These are phyloP conservation scores for Hemerocallis citrina DNA, from an alignment of 106 monocot genomes.

Conservation along the genomic window DNA sequence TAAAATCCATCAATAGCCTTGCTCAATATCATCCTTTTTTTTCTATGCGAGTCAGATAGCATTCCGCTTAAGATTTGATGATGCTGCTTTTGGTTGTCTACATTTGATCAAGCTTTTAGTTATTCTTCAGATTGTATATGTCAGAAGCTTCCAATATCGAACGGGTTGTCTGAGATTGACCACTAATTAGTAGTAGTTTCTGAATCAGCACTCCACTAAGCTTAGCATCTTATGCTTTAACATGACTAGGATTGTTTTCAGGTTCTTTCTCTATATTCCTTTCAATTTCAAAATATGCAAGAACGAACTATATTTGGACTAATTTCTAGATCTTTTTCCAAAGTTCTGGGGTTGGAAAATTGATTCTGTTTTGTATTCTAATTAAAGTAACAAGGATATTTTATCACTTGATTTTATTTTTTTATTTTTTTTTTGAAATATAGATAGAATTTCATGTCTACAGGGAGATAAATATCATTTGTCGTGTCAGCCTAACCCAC, in stretches of 20 bases:
- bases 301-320: no score
- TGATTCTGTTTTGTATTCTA: background rate
- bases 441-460: background rate
- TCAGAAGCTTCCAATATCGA: background rate
- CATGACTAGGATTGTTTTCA: background rate
- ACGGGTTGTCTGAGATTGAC: background rate
- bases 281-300: background rate
- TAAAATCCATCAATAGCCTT: no score
- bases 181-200: background rate
- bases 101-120: background rate
- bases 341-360: background rate
- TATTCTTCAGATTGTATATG: background rate
- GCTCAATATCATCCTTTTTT: no score
- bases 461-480: background rate
- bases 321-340: no score
- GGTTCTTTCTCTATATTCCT: conserved; percentile 1
- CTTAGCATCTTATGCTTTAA: conserved; percentile 1
- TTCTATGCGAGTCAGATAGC: no score
- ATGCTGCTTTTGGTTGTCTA: background rate
- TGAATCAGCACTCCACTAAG: background rate
- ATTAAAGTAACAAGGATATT: background rate
- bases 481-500: conserved; percentile 9
- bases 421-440: background rate
- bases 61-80: conserved; percentile 2
- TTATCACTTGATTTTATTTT: background rate